These are phyloP conservation scores for Wickerhamiella sergipiensis DNA, from an alignment of 805 yeast species.

Conservation along the genomic window DNA sequence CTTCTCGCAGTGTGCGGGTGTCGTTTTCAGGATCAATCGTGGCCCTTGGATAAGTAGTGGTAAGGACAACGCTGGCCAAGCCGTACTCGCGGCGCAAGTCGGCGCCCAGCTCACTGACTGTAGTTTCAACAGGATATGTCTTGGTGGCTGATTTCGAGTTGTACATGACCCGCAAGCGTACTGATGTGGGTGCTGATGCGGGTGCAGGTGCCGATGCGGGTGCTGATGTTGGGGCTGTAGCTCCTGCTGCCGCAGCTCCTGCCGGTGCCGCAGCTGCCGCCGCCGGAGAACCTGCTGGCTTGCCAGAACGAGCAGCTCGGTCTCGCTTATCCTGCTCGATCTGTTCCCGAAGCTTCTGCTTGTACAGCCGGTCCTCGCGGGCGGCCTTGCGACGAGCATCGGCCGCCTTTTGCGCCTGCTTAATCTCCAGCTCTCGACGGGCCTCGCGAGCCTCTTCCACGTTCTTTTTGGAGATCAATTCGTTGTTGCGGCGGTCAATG, in stretches of 20 bases:
- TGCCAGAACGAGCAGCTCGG: slow-evolving; percentile 12
- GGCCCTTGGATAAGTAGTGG: slow-evolving; percentile 23
- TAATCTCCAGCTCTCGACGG: slow-evolving; percentile 21
- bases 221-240: slow-evolving; percentile 8
- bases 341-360: slow-evolving; percentile 20
- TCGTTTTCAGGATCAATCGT: slow-evolving; percentile 15
- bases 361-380: slow-evolving; percentile 21
- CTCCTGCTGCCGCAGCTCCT: not conserved
- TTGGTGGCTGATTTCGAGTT: slow-evolving; percentile 18
- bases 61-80: slow-evolving; percentile 15
- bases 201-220: slow-evolving; percentile 10
- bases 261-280: not conserved
- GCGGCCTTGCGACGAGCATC: slow-evolving; percentile 21
- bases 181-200: slow-evolving; percentile 5
- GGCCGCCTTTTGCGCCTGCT: slow-evolving; percentile 22
- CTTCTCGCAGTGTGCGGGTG: slow-evolving; percentile 19
- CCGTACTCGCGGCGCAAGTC: slow-evolving; percentile 16
- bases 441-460: slow-evolving; percentile 18
- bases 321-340: slow-evolving; percentile 26
- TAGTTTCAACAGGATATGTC: slow-evolving; percentile 18
- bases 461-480: slow-evolving; percentile 19
- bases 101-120: slow-evolving; percentile 20
- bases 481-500: slow-evolving; percentile 20
- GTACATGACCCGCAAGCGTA: slow-evolving; percentile 16
- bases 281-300: not conserved